Evolutionary conservation across 176 grass and related monocot species (phyloP), one percentile per base, ranked within the genome.

Genomic region (Lolium perenne): DNA sequence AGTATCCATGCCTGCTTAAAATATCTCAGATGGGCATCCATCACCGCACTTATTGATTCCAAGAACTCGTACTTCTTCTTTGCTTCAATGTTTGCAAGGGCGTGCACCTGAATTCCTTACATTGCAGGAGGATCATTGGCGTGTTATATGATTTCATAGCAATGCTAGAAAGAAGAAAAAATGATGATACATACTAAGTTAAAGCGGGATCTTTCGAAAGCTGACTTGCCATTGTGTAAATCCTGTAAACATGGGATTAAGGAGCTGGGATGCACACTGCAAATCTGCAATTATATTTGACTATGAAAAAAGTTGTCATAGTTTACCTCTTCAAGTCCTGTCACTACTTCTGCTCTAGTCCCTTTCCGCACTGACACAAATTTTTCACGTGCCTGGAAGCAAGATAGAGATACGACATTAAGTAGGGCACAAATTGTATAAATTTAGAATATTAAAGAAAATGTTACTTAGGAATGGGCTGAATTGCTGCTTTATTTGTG

Each of bases 1-100:
- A 56, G 77, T 50, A 80, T 87, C 6, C 83, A 82, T 89, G 82
- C 96, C 92, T 95, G 93, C 80, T 98, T 98, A 91, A 98, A 98
- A 88, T 98, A 98, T 94, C 96, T 90, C 91, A 95, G 89, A 98
- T 98, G 93, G 13, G 96, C 96, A 94, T 98, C 93, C 96, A 98
- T 95, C 83, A 98, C 93, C 43, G 96, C 96, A 87, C 93, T 98
- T 82, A 98, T 95, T 75, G 93, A 95, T 90, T 98, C 96, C 82
- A 98, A 88, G 77, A 98, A 98, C 71, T 98, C 96, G 40, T 89
- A 95, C 79, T 98, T 98, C 86, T 98, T 98, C 88, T 95, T 98
- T 60, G 96, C 90, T 85, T 98, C 96, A 85, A 95, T 77, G 84
- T 88, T 98, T 78, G 96, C 84, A 75, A 98, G 89, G 72, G 90